Percentiles rank a stretch among this genome's conserved stretches.
These are phyloP conservation scores for Aaosphaeria pasadenensis DNA, from an alignment of 2,329 filamentous ascomycete genomes.

Conservation along the genomic window DNA sequence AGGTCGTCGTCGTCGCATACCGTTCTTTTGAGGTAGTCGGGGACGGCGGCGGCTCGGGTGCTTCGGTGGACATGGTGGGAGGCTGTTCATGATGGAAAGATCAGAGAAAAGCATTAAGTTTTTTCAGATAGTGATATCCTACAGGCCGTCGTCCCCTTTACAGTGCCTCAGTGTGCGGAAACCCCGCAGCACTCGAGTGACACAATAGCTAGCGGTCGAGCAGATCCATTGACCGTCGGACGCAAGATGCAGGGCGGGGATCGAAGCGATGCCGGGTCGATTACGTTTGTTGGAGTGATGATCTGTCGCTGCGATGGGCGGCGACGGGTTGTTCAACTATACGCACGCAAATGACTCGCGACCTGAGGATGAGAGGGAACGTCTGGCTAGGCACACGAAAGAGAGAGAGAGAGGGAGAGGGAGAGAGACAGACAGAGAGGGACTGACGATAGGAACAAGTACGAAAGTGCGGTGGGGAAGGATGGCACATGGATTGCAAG, in stretches of 20 bases:
- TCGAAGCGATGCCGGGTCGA: no score
- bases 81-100: constrained; percentile 13
- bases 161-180: constrained; percentile 41
- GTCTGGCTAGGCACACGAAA: not conserved
- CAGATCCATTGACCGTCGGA: constrained; percentile 39
- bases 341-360: no score
- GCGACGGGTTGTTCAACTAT: no score
- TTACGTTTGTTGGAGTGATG: no score
- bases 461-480: constrained; percentile 6
- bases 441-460: not conserved
- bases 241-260: constrained; percentile 1
- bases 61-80: constrained; percentile 34
- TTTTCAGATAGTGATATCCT: constrained; percentile 11
- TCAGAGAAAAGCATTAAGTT: not conserved
- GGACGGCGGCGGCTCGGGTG: constrained; percentile 33
- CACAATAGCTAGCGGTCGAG: constrained; percentile 40
- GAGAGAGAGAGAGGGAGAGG: not conserved
- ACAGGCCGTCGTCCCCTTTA: constrained; percentile 39
- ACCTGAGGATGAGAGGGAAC: no score
- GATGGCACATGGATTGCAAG: not conserved
- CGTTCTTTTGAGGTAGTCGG: constrained; percentile 26
- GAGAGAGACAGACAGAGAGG: not conserved
- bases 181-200: constrained; percentile 42
- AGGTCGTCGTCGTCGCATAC: constrained; percentile 29
- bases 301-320: no score